A percentile compares a stretch with the other conserved stretches of the same genome.
Conservation (phyloP, 305 asterid species). For the Striga hermonthica region DNA sequence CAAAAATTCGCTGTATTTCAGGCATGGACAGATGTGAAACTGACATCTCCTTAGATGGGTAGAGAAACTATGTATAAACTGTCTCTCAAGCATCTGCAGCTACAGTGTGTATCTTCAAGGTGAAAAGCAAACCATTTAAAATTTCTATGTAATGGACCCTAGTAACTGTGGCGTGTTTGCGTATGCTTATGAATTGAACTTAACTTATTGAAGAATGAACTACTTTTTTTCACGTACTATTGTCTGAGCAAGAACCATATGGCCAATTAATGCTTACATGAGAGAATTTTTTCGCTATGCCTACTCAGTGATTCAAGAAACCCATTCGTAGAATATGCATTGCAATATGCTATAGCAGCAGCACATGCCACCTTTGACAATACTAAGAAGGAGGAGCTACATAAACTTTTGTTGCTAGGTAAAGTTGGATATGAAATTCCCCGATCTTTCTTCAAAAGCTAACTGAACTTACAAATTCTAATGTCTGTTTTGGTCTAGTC, state of each 20-base stretch:
- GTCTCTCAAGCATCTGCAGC: conserved; percentile 60
- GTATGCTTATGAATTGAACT: conserved; percentile 11
- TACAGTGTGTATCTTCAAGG: conserved; percentile 72
- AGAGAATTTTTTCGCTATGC: conserved; percentile 28
- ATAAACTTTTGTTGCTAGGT: conserved; percentile 73
- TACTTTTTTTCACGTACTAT: neutral
- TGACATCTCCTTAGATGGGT: conserved; percentile 94
- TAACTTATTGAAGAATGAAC: neutral
- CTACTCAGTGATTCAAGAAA: conserved; percentile 70
- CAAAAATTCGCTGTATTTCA: conserved; percentile 35
- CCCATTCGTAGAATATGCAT: conserved; percentile 84
- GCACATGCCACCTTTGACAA: conserved; percentile 63
- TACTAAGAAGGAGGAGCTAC: conserved; percentile 50
- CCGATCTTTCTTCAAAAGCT: conserved; percentile 25
- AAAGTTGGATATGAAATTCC: conserved; percentile 36
- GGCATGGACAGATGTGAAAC: conserved; percentile 91
- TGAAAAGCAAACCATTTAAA: conserved; percentile 32
- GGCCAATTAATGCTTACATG: conserved; percentile 18
- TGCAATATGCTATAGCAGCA: conserved; percentile 85
- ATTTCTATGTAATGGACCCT: conserved; percentile 7
- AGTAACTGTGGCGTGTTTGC: conserved; percentile 4
- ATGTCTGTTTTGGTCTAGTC: conserved; percentile 41
- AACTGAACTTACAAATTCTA: conserved; percentile 32
- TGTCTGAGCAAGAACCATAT: neutral
- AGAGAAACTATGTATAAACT: conserved; percentile 82